Percentiles rank a stretch among this genome's conserved stretches.
Conservation (phyloP, 169 alveolate genomes). For the Babesia ovis region DNA sequence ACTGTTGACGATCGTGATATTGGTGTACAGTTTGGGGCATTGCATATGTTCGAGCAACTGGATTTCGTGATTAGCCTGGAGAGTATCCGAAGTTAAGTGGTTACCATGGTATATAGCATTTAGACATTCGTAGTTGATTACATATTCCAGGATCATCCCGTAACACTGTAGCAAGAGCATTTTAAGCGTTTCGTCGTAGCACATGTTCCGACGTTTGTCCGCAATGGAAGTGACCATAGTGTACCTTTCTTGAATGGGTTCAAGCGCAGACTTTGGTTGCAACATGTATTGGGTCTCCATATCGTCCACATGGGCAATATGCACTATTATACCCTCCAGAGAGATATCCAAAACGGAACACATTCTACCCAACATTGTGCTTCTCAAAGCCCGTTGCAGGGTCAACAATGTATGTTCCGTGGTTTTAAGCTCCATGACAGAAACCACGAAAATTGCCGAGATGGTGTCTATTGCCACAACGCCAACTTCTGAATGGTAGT, state of each 20-base stretch:
- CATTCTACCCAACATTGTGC: slow-evolving; percentile 39
- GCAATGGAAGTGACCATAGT: slow-evolving; percentile 21
- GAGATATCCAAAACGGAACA: slow-evolving; percentile 24
- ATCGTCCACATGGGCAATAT: slow-evolving; percentile 20
- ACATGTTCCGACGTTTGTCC: slow-evolving; percentile 2
- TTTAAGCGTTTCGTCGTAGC: slow-evolving; percentile 31
- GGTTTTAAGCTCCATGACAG: slow-evolving; percentile 21
- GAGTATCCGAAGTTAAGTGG: slow-evolving; percentile 31
- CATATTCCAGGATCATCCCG: slow-evolving; percentile 27
- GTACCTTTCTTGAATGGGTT: slow-evolving; percentile 13
- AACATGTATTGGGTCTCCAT: background rate
- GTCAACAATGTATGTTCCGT: slow-evolving; percentile 9
- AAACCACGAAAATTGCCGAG: slow-evolving; percentile 30
- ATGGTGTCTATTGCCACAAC: slow-evolving; percentile 28
- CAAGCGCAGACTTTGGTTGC: slow-evolving; percentile 20
- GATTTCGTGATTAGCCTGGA: slow-evolving; percentile 24
- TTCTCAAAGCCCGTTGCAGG: slow-evolving; percentile 11
- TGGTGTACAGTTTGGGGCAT: slow-evolving; percentile 27
- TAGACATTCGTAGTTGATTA: slow-evolving; percentile 26
- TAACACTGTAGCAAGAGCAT: slow-evolving; percentile 22
- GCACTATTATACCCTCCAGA: slow-evolving; percentile 6
- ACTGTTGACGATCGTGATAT: slow-evolving; percentile 5
- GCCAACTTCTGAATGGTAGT: slow-evolving; percentile 40
- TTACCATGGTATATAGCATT: slow-evolving; percentile 20
- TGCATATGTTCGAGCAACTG: slow-evolving; percentile 15